These are phyloP conservation scores for Globisporangium cederbergense DNA, from an alignment of 352 stramenopile species.

Conservation along the genomic window DNA sequence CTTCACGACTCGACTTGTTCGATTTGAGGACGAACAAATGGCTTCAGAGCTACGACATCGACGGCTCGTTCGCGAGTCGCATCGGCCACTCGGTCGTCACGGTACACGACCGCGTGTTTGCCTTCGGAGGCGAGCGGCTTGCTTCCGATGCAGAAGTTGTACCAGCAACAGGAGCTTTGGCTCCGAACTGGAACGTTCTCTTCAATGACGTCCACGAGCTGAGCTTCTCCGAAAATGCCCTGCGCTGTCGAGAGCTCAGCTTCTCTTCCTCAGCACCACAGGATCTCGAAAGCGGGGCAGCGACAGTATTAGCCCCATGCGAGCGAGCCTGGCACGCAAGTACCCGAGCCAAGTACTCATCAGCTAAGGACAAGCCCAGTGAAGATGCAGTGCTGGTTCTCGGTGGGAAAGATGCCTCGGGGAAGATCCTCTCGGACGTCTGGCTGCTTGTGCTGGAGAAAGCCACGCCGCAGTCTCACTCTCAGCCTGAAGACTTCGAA, in stretches of 20 bases:
- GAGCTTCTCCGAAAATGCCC: slow-evolving; percentile 32
- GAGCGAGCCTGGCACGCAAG: slow-evolving; percentile 48
- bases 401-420: slow-evolving; percentile 35
- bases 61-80: slow-evolving; percentile 42
- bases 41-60: slow-evolving; percentile 56
- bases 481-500: not conserved
- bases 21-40: slow-evolving; percentile 43
- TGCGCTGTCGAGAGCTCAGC: slow-evolving; percentile 33
- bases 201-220: slow-evolving; percentile 44
- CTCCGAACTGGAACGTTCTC: not conserved
- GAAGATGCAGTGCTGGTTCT: slow-evolving; percentile 42
- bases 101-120: slow-evolving; percentile 33
- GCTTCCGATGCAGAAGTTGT: slow-evolving; percentile 4
- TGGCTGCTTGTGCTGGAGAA: slow-evolving; percentile 40
- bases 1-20: slow-evolving; percentile 55
- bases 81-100: slow-evolving; percentile 51
- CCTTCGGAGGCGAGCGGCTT: slow-evolving; percentile 58
- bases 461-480: not conserved
- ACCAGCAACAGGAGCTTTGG: not conserved
- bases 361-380: slow-evolving; percentile 9
- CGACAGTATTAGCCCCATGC: slow-evolving; percentile 1
- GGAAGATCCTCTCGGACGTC: slow-evolving; percentile 35
- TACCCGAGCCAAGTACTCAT: slow-evolving; percentile 20
- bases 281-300: slow-evolving; percentile 9
- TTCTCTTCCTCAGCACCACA: not conserved